These are phyloP conservation scores for Pythium utonaiense DNA, from an alignment of 352 stramenopile genomes.

Conservation along the genomic window DNA sequence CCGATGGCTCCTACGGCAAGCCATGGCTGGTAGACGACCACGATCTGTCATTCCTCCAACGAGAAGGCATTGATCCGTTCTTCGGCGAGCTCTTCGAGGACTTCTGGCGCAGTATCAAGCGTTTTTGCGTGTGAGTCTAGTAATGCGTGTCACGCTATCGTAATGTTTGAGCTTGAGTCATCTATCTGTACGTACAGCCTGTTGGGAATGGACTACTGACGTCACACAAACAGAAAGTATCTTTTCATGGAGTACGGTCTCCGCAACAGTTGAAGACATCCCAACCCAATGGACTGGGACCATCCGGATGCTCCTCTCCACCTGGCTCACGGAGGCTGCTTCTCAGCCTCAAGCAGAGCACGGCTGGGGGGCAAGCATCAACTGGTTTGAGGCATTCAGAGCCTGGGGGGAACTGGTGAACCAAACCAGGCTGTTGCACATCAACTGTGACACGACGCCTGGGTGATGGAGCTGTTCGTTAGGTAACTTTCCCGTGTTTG, in stretches of 20 bases:
- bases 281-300: background rate
- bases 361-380: background rate
- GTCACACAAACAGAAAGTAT: background rate
- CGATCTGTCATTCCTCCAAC: constrained; percentile 10
- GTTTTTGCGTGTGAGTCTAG: constrained; percentile 7
- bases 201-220: too few relatives aligned
- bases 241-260: background rate
- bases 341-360: too few relatives aligned
- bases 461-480: constrained; percentile 14
- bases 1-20: constrained; percentile 22
- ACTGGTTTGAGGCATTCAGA: too few relatives aligned
- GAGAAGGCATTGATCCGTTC: constrained; percentile 13
- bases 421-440: background rate
- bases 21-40: constrained; percentile 10
- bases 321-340: background rate
- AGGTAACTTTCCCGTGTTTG: constrained; percentile 6
- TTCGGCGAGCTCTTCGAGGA: constrained; percentile 25
- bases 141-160: too few relatives aligned
- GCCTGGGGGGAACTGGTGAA: too few relatives aligned
- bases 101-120: constrained; percentile 23
- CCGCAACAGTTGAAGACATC: too few relatives aligned
- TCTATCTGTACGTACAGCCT: too few relatives aligned
- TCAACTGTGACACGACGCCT: constrained; percentile 16
- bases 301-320: constrained; percentile 1
- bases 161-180: too few relatives aligned